Evolutionary conservation across 2,329 filamentous ascomycete genomes (phyloP).

Genomic region (Coniochaeta ligniaria): DNA sequence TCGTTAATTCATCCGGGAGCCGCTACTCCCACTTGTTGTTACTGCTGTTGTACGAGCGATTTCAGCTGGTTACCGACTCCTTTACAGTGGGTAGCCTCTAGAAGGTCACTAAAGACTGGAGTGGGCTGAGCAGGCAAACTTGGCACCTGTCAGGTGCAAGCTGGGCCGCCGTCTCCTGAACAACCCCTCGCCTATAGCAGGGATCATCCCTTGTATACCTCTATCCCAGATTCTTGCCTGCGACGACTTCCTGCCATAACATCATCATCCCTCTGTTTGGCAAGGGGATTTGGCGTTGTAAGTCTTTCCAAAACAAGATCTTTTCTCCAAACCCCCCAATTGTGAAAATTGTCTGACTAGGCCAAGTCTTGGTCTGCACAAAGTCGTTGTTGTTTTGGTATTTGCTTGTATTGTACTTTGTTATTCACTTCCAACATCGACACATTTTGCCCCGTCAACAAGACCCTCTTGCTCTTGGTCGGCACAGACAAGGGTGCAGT

Average conservation of each 20-base stretch:
- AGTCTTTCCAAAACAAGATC: background rate
- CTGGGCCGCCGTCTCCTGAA: conserved; percentile 15
- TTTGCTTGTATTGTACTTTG: background rate
- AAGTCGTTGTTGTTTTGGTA: background rate
- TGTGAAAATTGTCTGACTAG: background rate
- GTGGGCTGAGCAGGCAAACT: background rate
- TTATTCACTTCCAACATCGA: background rate
- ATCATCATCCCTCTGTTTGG: conserved; percentile 3
- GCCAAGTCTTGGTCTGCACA: background rate
- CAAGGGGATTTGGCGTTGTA: background rate
- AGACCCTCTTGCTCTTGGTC: background rate
- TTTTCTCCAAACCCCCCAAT: background rate
- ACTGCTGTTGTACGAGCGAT: background rate
- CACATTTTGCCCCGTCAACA: background rate
- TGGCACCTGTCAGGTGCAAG: conserved; percentile 3
- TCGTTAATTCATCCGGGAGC: background rate
- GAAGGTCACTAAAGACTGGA: background rate
- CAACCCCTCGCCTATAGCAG: conserved; percentile 15
- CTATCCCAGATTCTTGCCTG: conserved; percentile 9
- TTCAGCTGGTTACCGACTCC: background rate
- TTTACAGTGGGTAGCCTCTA: background rate
- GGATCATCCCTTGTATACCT: conserved; percentile 7
- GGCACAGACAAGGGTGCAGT: conserved; percentile 11
- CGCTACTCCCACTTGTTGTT: background rate
- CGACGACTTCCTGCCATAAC: conserved; percentile 9